These are phyloP conservation scores for Glycine latifolia DNA, from an alignment of 306 rosid genomes.

Conservation along the genomic window DNA sequence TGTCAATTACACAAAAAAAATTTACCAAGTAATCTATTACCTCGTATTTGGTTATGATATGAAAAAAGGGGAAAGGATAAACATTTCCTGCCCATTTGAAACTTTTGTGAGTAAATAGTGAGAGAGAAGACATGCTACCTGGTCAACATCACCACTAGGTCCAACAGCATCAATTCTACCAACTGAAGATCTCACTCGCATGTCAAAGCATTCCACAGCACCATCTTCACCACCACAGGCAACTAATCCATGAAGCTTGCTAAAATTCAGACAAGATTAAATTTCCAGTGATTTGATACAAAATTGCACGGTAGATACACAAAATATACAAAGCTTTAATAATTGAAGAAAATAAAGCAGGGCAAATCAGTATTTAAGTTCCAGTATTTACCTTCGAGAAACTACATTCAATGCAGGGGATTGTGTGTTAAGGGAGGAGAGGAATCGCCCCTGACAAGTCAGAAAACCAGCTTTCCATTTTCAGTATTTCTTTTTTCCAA, in stretches of 20 bases:
- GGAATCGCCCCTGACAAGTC: constrained; percentile 80
- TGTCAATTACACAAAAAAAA: constrained; percentile 17
- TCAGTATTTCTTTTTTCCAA: neutral
- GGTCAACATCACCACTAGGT: constrained; percentile 75
- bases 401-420: constrained; percentile 92
- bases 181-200: constrained; percentile 78
- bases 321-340: constrained; percentile 38
- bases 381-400: constrained; percentile 72
- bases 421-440: constrained; percentile 78
- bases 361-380: constrained; percentile 36
- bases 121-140: constrained; percentile 62
- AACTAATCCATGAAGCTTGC: constrained; percentile 90
- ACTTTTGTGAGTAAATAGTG: constrained; percentile 7
- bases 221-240: constrained; percentile 99
- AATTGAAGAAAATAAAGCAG: constrained; percentile 43
- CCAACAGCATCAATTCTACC: constrained; percentile 90
- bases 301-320: constrained; percentile 6
- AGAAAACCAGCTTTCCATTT: constrained; percentile 29
- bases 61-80: constrained; percentile 14
- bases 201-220: constrained; percentile 92
- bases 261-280: constrained; percentile 54
- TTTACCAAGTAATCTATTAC: constrained; percentile 14
- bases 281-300: constrained; percentile 38
- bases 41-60: constrained; percentile 13
- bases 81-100: constrained; percentile 36